Percentiles rank a stretch among this genome's conserved stretches.
Conservation (phyloP, 805 yeast genomes). For the Spathaspora sp. region DNA sequence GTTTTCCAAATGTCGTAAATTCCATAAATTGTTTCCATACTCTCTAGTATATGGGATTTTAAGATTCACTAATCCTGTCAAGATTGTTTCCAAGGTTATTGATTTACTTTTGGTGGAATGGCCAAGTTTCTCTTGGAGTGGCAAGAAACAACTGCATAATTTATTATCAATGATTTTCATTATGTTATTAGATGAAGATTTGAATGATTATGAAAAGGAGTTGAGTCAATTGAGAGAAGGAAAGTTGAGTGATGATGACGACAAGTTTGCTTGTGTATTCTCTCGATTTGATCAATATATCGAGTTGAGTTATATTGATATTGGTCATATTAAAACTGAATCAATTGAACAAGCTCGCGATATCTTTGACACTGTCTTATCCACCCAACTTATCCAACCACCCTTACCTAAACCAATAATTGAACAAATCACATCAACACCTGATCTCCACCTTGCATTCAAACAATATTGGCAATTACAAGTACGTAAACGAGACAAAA, state of each 20-base stretch:
- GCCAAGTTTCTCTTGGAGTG: slow-evolving; percentile 25
- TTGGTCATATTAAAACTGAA: slow-evolving; percentile 12
- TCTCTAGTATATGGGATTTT: slow-evolving; percentile 70
- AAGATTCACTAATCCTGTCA: slow-evolving; percentile 82
- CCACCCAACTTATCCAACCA: slow-evolving; percentile 19
- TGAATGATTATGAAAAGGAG: slow-evolving; percentile 56
- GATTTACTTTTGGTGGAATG: slow-evolving; percentile 67
- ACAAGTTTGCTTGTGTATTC: background rate
- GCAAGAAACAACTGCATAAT: slow-evolving; percentile 13
- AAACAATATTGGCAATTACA: slow-evolving; percentile 61
- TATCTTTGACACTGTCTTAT: slow-evolving; percentile 20
- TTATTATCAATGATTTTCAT: slow-evolving; percentile 72
- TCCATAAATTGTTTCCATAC: slow-evolving; percentile 82
- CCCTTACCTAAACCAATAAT: slow-evolving; percentile 5
- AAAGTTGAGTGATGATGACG: slow-evolving; percentile 25
- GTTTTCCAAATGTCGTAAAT: slow-evolving; percentile 61
- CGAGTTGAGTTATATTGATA: slow-evolving; percentile 11
- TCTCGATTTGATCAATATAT: slow-evolving; percentile 23
- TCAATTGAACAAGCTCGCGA: slow-evolving; percentile 23
- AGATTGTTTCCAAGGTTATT: slow-evolving; percentile 72
- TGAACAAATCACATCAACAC: slow-evolving; percentile 9
- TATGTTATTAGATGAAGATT: slow-evolving; percentile 70
- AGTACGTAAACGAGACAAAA: slow-evolving; percentile 72
- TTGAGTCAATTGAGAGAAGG: slow-evolving; percentile 43
- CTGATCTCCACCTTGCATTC: slow-evolving; percentile 47